Base-by-base conservation (phyloP, 805 yeast species). In the Wickerhamomyces bisporus region DNA sequence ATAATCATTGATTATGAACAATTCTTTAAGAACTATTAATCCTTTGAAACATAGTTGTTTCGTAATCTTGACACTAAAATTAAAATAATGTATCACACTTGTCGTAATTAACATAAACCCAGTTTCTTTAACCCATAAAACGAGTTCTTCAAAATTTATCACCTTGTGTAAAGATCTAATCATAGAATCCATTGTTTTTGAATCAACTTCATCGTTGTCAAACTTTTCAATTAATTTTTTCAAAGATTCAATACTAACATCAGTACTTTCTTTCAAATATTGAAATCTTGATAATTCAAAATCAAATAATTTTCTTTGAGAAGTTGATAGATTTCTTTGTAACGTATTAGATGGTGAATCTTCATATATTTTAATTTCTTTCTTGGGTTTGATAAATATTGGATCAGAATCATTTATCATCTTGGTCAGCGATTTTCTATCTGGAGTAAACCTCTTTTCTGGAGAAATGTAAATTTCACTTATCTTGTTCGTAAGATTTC, bases 41-140 rank as follows among this genome's bases (percentile, higher is more conserved):
- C 57, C 58, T 33, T 55, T 55, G 39, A 47, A 51, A 23, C 58
- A 53, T 2, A 51, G 20, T 7, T 41, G 44, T 23, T 43, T 47
- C 0, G 57, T 48, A 20, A 55, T 48, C 24, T 49, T 48, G 12
- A 36, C 21, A 30, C 57, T 51, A 3, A 40, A 26, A 20, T 48
- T 41, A 41, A 55, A 53, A 34, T 50, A 55, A 16, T 37, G 30
- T 13, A 48, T 21, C 10, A 55, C 20, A 26, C 45, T 32, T 1
- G 34, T 17, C 19, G 48, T 24, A 0, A 55, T 14, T 9, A 34
- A 26, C 18, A 26, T 34, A 36, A 44, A 52, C 1, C 58, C 60
- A 27, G 25, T 25, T 3, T 34, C 38, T 20, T 38, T 40, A 31
- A 53, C 23, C 60, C 60, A 55, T 1, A 29, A 3, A 3, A 42